Evolutionary conservation across 75 land plant species (phyloP).

Genomic region (Adiantum capillusveneris): DNA sequence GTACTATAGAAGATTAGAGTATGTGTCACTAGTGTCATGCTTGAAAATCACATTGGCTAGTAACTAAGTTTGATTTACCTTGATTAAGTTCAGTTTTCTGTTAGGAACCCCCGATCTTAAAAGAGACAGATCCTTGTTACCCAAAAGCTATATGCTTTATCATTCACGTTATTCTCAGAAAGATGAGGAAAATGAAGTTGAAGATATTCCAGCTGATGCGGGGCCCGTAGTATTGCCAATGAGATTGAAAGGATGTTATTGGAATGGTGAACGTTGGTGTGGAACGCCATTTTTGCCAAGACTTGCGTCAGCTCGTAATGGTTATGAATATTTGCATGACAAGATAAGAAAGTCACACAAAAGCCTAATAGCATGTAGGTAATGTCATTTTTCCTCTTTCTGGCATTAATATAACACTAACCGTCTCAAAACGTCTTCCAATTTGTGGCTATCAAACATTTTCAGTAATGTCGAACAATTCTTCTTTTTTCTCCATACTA

Average conservation of each 20-base stretch:
- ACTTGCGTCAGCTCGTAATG: constrained; percentile 1
- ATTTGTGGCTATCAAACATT: too few species aligned
- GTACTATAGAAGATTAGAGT: too few species aligned
- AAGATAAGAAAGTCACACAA: constrained; percentile 2
- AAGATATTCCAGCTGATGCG: constrained; percentile 3
- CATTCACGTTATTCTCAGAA: not conserved
- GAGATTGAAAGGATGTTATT: constrained; percentile 14
- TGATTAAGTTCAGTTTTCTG: too few species aligned
- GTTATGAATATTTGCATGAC: constrained; percentile 4
- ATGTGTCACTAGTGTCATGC: too few species aligned
- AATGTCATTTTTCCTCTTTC: not conserved
- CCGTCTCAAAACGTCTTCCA: too few species aligned
- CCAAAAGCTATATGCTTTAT: constrained; percentile 2
- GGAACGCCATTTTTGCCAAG: constrained; percentile 7
- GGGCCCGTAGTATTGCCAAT: constrained; percentile 4
- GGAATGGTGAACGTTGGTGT: constrained; percentile 22
- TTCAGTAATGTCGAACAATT: too few species aligned
- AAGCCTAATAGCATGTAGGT: constrained; percentile 4
- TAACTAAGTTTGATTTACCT: too few species aligned
- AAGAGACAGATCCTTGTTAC: constrained; percentile 10
- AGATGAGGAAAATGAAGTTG: not conserved
- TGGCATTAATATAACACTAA: too few species aligned
- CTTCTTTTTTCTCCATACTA: too few species aligned
- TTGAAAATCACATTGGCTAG: too few species aligned
- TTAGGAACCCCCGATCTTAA: constrained; percentile 10